Evolutionary conservation across 1,284 basidiomycete genomes (phyloP).

Genomic region (Clitocybe nebularis): DNA sequence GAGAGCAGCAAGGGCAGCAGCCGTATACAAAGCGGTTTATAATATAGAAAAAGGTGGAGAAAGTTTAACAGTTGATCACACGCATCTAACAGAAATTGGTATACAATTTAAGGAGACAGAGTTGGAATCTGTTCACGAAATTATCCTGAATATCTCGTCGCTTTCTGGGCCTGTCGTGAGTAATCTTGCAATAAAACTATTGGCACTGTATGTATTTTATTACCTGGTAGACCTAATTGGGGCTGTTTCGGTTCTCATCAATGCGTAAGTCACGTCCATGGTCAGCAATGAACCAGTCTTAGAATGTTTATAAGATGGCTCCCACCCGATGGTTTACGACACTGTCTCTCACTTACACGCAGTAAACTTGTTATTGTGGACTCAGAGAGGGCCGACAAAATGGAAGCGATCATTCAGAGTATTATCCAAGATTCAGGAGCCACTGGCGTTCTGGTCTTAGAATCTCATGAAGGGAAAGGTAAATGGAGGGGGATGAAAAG

Average conservation of each 20-base stretch:
- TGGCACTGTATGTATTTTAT: slow-evolving; percentile 8
- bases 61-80: slow-evolving; percentile 5
- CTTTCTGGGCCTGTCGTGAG: slow-evolving; percentile 59
- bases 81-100: slow-evolving; percentile 12
- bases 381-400: slow-evolving; percentile 46
- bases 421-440: slow-evolving; percentile 24
- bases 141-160: slow-evolving; percentile 49
- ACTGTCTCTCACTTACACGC: slow-evolving; percentile 53
- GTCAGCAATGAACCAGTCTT: neutral
- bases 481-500: slow-evolving; percentile 32
- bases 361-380: slow-evolving; percentile 56
- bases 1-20: slow-evolving; percentile 42
- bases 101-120: slow-evolving; percentile 42
- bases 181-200: slow-evolving; percentile 13
- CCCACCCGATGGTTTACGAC: slow-evolving; percentile 43
- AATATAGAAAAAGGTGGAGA: slow-evolving; percentile 35
- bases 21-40: slow-evolving; percentile 44
- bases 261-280: slow-evolving; percentile 35
- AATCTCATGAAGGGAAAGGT: slow-evolving; percentile 24
- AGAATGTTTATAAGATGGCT: slow-evolving; percentile 38
- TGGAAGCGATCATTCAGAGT: slow-evolving; percentile 24
- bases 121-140: slow-evolving; percentile 66
- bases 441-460: slow-evolving; percentile 34
- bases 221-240: slow-evolving; percentile 48
- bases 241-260: slow-evolving; percentile 51